Conservation (phyloP, 2,329 filamentous ascomycete genomes). For the Monilinia laxa region DNA sequence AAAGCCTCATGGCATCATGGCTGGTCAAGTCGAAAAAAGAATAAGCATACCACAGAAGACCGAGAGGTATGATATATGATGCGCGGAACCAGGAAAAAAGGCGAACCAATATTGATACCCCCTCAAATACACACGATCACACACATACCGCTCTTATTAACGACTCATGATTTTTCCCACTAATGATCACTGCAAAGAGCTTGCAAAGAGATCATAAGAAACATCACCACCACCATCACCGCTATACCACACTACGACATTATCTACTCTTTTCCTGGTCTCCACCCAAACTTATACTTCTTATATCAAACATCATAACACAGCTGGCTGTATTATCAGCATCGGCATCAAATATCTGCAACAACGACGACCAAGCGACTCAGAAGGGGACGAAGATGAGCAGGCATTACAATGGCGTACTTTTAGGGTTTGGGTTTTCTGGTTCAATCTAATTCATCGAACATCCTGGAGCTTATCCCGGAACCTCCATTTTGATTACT, state of each 20-base stretch:
- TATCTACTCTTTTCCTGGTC: constrained; percentile 11
- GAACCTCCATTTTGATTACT: constrained; percentile 13
- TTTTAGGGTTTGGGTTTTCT: constrained; percentile 19
- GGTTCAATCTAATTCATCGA: constrained; percentile 22
- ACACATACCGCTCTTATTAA: constrained; percentile 13
- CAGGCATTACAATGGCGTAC: constrained; percentile 22
- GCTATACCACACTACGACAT: constrained; percentile 10
- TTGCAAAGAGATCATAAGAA: constrained; percentile 19
- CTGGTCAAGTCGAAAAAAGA: constrained; percentile 18
- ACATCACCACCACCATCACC: constrained; percentile 10
- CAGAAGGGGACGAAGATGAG: constrained; percentile 22
- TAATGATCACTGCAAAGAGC: constrained; percentile 19
- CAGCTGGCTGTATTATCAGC: constrained; percentile 18
- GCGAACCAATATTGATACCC: constrained; percentile 17
- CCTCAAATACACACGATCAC: constrained; percentile 14
- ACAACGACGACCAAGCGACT: constrained; percentile 20
- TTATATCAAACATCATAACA: constrained; percentile 2
- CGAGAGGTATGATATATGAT: constrained; percentile 16
- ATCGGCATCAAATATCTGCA: constrained; percentile 15
- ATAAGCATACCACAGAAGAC: constrained; percentile 18
- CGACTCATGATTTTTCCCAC: constrained; percentile 20
- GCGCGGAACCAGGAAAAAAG: constrained; percentile 15
- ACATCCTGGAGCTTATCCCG: constrained; percentile 19
- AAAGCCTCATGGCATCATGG: constrained; percentile 21
- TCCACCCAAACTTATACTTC: constrained; percentile 11